A percentile compares a stretch with the other conserved stretches of the same genome.
These are phyloP conservation scores for Pestalotiopsis sp. DNA, from an alignment of 2,329 filamentous ascomycete genomes.

Conservation along the genomic window DNA sequence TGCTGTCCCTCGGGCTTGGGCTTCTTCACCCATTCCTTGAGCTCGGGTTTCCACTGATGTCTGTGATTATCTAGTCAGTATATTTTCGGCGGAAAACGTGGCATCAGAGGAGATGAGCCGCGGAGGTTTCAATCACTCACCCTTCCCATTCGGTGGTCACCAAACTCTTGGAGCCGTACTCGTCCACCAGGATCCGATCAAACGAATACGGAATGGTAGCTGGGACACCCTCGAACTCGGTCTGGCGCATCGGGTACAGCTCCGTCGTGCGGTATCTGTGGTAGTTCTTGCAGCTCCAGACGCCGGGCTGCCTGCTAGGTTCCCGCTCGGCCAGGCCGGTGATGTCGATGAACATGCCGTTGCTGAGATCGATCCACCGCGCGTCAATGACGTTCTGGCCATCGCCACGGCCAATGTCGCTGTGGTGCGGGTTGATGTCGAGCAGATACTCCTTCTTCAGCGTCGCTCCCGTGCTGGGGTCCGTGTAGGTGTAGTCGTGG, in stretches of 20 bases:
- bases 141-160: constrained; percentile 62
- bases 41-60: constrained; percentile 61
- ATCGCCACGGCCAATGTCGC: constrained; percentile 62
- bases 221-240: constrained; percentile 73
- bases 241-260: constrained; percentile 75
- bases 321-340: constrained; percentile 75
- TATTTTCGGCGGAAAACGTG: background rate
- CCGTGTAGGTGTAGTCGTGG: constrained; percentile 54
- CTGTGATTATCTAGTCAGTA: constrained; percentile 37
- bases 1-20: constrained; percentile 24
- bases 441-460: constrained; percentile 63
- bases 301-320: constrained; percentile 57
- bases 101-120: background rate
- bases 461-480: constrained; percentile 28
- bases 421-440: constrained; percentile 75
- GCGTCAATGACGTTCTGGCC: constrained; percentile 83
- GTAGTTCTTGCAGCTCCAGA: constrained; percentile 80
- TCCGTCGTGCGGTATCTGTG: constrained; percentile 74
- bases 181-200: constrained; percentile 65
- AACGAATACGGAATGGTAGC: constrained; percentile 72
- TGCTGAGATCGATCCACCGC: constrained; percentile 77
- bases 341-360: constrained; percentile 83
- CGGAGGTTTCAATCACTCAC: constrained; percentile 46
- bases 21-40: constrained; percentile 62
- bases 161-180: constrained; percentile 67